Conservation (phyloP, 257 asterid species). For the Fraxinus excelsior region DNA sequence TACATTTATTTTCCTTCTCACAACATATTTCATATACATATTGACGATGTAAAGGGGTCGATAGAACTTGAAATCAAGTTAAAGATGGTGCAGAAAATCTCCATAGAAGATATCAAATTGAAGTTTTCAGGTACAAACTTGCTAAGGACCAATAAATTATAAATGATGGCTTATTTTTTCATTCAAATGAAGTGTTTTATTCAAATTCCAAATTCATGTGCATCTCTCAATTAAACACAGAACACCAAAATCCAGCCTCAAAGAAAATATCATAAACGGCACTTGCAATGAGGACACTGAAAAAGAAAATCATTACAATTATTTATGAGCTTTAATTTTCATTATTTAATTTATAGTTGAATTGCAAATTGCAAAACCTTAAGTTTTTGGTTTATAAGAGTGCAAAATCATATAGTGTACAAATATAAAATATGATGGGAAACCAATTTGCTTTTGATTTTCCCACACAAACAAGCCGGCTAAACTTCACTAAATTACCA, state of each 20-base stretch:
- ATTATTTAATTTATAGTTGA: background rate
- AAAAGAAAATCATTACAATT: background rate
- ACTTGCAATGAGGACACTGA: background rate
- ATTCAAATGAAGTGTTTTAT: too few relatives aligned
- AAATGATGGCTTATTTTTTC: too few relatives aligned
- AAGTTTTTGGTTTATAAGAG: too few relatives aligned
- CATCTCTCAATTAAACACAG: too few relatives aligned
- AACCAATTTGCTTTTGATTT: constrained; percentile 33
- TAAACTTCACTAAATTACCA: background rate
- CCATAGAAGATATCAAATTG: too few relatives aligned
- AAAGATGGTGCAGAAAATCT: background rate
- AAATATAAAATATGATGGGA: constrained; percentile 5
- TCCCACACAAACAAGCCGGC: constrained; percentile 18
- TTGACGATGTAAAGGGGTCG: background rate
- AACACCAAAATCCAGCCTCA: too few relatives aligned
- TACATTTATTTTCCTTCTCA: too few relatives aligned
- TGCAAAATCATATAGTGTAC: background rate
- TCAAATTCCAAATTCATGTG: too few relatives aligned
- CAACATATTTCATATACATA: too few relatives aligned
- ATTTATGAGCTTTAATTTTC: background rate
- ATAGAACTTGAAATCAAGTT: background rate
- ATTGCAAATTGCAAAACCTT: background rate
- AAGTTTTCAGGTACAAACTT: too few relatives aligned
- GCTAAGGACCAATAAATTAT: too few relatives aligned
- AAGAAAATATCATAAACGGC: too few relatives aligned